phyloP scores from a whole-genome alignment of 495 filamentous ascomycete species.

The Neurospora sp. region DNA sequence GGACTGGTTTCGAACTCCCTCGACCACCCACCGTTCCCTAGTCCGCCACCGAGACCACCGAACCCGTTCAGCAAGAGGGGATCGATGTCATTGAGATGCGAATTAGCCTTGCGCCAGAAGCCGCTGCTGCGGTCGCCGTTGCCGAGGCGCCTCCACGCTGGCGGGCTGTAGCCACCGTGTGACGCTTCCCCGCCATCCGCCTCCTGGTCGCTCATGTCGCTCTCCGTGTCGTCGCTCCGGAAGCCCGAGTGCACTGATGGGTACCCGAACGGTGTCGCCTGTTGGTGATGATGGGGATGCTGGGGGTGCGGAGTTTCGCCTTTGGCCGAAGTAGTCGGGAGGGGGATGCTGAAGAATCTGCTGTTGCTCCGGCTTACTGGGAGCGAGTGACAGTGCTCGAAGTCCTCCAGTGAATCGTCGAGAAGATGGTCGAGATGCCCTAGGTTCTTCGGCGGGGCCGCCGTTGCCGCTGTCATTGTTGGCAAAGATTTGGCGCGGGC shows the following conservation, averaged over 20 bases:
- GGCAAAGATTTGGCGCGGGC: constrained; percentile 13
- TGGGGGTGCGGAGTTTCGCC: constrained; percentile 11
- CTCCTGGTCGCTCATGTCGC: constrained; percentile 28
- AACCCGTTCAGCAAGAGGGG: constrained; percentile 18
- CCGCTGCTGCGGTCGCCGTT: constrained; percentile 45
- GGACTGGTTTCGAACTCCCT: constrained; percentile 17
- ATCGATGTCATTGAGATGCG: constrained; percentile 12
- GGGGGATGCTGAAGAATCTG: neutral
- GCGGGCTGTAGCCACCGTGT: constrained; percentile 45
- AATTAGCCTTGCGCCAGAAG: constrained; percentile 38
- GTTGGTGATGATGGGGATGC: constrained; percentile 2
- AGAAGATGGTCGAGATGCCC: constrained; percentile 54
- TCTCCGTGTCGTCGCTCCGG: constrained; percentile 38
- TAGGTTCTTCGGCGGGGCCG: constrained; percentile 39
- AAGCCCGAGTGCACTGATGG: constrained; percentile 72
- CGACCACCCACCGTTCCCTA: constrained; percentile 1
- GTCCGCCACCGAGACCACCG: constrained; percentile 4
- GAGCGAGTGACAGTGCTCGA: constrained; percentile 38
- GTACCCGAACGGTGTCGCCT: constrained; percentile 43
- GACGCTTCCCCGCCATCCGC: constrained; percentile 12
- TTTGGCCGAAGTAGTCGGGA: neutral
- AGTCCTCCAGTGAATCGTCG: constrained; percentile 67
- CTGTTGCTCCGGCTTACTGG: neutral
- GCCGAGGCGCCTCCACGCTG: constrained; percentile 44
- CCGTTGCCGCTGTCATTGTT: constrained; percentile 20